Percentiles rank a stretch among this genome's conserved stretches.
Conservation (phyloP, 73 alveolate species). For the Tetrahymena borealis region DNA sequence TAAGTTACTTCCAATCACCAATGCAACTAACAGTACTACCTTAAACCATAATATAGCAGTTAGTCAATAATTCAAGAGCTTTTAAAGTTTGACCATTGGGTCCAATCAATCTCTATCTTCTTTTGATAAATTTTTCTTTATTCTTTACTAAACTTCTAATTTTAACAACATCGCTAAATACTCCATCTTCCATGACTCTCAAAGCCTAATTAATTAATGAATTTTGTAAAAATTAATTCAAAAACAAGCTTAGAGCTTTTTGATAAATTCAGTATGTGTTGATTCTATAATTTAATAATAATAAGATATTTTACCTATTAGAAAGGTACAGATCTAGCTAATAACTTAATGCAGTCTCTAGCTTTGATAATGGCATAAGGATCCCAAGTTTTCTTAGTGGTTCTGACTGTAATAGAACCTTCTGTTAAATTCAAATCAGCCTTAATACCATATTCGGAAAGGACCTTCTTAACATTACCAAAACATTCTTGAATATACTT, state of each 20-base stretch:
- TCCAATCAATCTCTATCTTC: slow-evolving; percentile 98
- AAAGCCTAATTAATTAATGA: not conserved
- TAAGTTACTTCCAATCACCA: slow-evolving; percentile 92
- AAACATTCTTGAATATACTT: slow-evolving; percentile 78
- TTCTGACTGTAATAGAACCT: slow-evolving; percentile 98
- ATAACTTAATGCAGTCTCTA: slow-evolving; percentile 93
- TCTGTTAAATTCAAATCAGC: slow-evolving; percentile 93
- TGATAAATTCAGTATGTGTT: not conserved
- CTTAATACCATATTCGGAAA: slow-evolving; percentile 70
- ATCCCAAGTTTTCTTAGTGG: slow-evolving; percentile 97
- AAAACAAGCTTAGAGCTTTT: not conserved
- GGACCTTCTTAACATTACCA: slow-evolving; percentile 69
- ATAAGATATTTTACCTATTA: slow-evolving; percentile 91
- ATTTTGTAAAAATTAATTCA: not conserved
- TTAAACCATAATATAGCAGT: slow-evolving; percentile 93
- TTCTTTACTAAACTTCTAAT: slow-evolving; percentile 90
- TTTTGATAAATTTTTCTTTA: slow-evolving; percentile 94
- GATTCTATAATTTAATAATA: no score
- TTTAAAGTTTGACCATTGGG: slow-evolving; percentile 99
- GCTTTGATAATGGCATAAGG: slow-evolving; percentile 97
- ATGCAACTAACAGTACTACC: slow-evolving; percentile 99
- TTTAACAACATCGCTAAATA: slow-evolving; percentile 95
- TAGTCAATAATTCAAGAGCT: slow-evolving; percentile 88
- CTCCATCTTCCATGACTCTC: slow-evolving; percentile 56
- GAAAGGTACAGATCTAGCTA: slow-evolving; percentile 97